Percentiles rank a stretch among this genome's conserved stretches.
These are phyloP conservation scores for Gossypium bickii DNA, from an alignment of 345 rosid species.

Conservation along the genomic window DNA sequence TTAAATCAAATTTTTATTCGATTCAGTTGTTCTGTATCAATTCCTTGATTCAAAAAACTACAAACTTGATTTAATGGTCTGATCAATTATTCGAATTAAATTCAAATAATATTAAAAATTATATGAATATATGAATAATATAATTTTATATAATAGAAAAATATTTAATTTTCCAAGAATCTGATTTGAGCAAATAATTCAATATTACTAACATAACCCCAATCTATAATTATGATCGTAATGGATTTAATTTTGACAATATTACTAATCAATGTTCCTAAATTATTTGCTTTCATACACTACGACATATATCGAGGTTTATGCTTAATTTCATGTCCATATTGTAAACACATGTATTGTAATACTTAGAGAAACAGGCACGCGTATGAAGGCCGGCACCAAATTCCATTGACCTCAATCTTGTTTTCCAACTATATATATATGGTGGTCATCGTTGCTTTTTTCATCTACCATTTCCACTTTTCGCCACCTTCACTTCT, in stretches of 20 bases:
- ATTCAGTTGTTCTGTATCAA: too few relatives aligned
- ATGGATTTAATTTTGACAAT: too few relatives aligned
- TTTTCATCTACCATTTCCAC: neutral
- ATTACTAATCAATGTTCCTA: neutral
- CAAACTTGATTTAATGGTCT: too few relatives aligned
- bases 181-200: too few relatives aligned
- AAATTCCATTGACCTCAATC: slow-evolving; percentile 38
- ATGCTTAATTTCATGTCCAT: neutral
- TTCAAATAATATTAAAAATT: too few relatives aligned
- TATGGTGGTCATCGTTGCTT: slow-evolving; percentile 14
- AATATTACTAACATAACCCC: too few relatives aligned
- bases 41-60: fast-evolving
- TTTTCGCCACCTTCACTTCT: too few relatives aligned
- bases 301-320: neutral
- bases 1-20: fast-evolving
- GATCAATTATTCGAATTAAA: fast-evolving
- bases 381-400: slow-evolving; percentile 34
- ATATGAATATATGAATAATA: too few relatives aligned
- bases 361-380: neutral
- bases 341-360: neutral
- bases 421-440: slow-evolving; percentile 2
- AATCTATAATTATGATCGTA: too few relatives aligned
- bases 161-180: too few relatives aligned
- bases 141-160: too few relatives aligned
- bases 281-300: neutral